A percentile compares a stretch with the other conserved stretches of the same genome.
phyloP scores from a whole-genome alignment of 148 eudicot genomes.

The Chenopodium album region DNA sequence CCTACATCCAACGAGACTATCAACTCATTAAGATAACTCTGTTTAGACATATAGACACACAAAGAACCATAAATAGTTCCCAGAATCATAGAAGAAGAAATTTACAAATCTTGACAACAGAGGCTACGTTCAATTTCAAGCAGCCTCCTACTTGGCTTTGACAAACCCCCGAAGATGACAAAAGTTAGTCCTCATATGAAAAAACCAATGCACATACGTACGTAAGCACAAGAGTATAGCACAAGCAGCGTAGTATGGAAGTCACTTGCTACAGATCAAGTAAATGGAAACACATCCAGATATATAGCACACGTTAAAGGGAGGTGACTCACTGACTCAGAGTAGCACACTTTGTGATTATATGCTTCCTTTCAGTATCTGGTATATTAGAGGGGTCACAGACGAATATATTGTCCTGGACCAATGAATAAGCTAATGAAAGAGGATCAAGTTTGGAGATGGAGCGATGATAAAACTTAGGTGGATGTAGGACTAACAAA shows the following conservation, averaged over 20 bases:
- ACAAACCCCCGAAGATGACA: not conserved
- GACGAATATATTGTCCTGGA: not conserved
- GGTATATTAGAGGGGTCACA: not conserved
- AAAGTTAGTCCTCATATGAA: not conserved
- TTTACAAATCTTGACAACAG: not conserved
- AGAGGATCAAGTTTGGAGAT: not conserved
- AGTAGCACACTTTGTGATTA: not conserved
- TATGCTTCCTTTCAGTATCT: not conserved
- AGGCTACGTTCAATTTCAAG: not conserved
- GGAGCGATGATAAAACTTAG: not conserved
- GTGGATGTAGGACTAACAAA: not conserved
- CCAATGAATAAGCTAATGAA: not conserved
- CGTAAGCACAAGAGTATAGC: no score
- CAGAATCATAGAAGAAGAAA: not conserved
- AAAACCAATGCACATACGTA: not conserved
- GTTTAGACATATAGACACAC: not conserved
- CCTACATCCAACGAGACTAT: not conserved
- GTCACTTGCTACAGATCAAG: not conserved
- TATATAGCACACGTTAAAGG: not conserved
- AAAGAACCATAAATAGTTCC: not conserved
- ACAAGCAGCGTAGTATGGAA: not conserved
- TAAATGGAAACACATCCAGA: not conserved
- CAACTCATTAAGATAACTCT: not conserved
- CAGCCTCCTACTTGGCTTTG: not conserved
- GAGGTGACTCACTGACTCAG: no score